Conservation (phyloP, 306 rosid genomes). For the Trichosanthes truncata region DNA sequence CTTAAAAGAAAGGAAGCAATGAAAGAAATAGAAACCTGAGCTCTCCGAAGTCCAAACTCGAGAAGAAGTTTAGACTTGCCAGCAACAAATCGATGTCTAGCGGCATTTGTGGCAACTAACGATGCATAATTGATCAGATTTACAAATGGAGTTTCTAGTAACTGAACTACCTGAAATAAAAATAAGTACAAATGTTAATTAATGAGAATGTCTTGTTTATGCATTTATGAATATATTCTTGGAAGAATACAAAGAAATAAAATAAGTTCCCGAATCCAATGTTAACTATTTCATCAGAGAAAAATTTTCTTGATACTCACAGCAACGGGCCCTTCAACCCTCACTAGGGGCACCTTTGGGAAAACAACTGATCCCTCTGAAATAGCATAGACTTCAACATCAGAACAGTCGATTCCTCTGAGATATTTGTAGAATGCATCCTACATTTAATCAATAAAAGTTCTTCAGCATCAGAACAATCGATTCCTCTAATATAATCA, state of each 20-base stretch:
- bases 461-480: slow-evolving; percentile 75
- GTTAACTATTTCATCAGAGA: not conserved
- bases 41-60: slow-evolving; percentile 92
- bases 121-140: slow-evolving; percentile 76
- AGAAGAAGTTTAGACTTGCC: slow-evolving; percentile 79
- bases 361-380: slow-evolving; percentile 90
- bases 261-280: not conserved
- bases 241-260: slow-evolving; percentile 1
- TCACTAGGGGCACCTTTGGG: slow-evolving; percentile 82
- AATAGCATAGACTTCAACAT: slow-evolving; percentile 80
- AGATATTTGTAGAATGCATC: slow-evolving; percentile 85
- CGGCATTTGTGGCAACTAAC: slow-evolving; percentile 83
- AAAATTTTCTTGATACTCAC: slow-evolving; percentile 39
- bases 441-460: slow-evolving; percentile 35
- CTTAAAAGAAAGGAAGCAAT: slow-evolving; percentile 8
- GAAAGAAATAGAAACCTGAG: slow-evolving; percentile 38
- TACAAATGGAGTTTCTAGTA: slow-evolving; percentile 81
- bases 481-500: slow-evolving; percentile 68
- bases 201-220: not conserved
- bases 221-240: not conserved
- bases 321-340: slow-evolving; percentile 95
- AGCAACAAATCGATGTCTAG: slow-evolving; percentile 89
- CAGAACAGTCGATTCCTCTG: slow-evolving; percentile 75
- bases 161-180: slow-evolving; percentile 69
- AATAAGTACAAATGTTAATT: not conserved